phyloP scores from a whole-genome alignment of 139 green algal species.

The Yamagishiella unicocca region DNA sequence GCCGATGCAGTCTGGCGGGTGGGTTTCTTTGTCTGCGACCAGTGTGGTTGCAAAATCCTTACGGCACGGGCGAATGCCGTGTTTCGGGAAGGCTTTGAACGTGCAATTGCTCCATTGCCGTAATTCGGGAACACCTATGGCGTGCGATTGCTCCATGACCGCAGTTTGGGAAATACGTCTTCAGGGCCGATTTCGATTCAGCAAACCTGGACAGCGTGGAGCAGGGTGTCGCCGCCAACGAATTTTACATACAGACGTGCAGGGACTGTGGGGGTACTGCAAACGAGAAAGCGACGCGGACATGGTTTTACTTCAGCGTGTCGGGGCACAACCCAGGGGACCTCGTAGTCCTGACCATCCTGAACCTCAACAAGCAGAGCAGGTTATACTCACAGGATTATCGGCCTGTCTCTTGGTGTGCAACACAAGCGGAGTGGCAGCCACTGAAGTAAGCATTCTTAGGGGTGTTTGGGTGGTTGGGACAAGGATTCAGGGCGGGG shows the following conservation, averaged over 20 bases:
- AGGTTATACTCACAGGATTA: slow-evolving; percentile 67
- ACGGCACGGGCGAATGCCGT: too few relatives aligned
- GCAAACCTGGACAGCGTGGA: slow-evolving; percentile 55
- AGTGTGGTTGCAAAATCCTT: neutral
- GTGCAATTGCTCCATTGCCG: too few relatives aligned
- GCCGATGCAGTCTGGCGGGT: slow-evolving; percentile 7
- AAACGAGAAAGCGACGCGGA: slow-evolving; percentile 53
- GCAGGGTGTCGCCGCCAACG: slow-evolving; percentile 46
- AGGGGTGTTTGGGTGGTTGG: neutral
- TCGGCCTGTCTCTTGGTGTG: slow-evolving; percentile 51
- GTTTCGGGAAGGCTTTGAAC: too few relatives aligned
- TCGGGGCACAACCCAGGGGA: slow-evolving; percentile 24
- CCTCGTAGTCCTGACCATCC: slow-evolving; percentile 41
- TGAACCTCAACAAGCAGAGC: slow-evolving; percentile 72
- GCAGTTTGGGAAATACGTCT: slow-evolving; percentile 59
- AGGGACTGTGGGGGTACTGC: slow-evolving; percentile 59
- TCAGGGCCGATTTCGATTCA: slow-evolving; percentile 63
- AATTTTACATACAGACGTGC: slow-evolving; percentile 59
- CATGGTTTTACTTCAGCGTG: slow-evolving; percentile 72
- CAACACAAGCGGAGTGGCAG: slow-evolving; percentile 45
- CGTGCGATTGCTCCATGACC: too few relatives aligned
- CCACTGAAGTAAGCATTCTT: slow-evolving; percentile 44
- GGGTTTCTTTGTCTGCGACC: neutral
- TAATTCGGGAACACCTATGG: too few relatives aligned
- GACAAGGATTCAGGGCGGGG: too few relatives aligned